Evolutionary conservation across 2,329 filamentous ascomycete genomes (phyloP), one percentile per base, ranked within the genome.

Genomic region (Penicillium sp.): DNA sequence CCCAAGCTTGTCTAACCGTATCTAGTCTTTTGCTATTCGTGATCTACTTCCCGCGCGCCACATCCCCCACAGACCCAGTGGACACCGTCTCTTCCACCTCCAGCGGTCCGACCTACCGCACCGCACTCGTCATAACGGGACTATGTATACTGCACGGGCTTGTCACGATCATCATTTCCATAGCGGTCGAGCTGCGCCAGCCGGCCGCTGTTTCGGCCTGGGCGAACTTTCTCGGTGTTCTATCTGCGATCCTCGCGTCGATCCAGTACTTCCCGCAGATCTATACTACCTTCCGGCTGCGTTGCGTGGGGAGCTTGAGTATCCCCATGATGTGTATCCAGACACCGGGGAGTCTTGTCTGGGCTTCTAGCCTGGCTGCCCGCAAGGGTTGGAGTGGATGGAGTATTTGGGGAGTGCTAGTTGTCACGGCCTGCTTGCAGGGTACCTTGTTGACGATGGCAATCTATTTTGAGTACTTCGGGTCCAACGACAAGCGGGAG

Each of bases 261-360:
- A 83, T 97, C 23, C 94, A 99, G 76, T 99, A 97, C 75, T 79
- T 99, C 16, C 94, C 94, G 0, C 94, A 99, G 76, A 96, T 99
- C 62, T 92, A 87, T 78, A 97, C 90, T 51, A 99, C 94, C 0
- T 95, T 90, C 76, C 84, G 81, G 51, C 79, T 97, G 57, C 89
- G 93, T 71, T 88, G 92, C 67, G 89, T 96, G 2, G 92, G 92
- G 53, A 96, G 92, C 72, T 78, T 99, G 66, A 96, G 91, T 69
- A 94, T 99, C 55, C 88, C 91, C 5, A 97, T 97, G 89, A 97
- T 99, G 92, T 89, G 90, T 71, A 96, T 99, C 34, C 94, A 99
- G 74, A 97, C 93, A 0, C 94, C 94, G 0, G 94, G 94, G 0
- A 92, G 91, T 58, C 87, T 96, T 65, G 78, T 99, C 7, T 97